Evolutionary conservation across 2,329 filamentous ascomycete genomes (phyloP).

Genomic region (Cordyceps tenuipes): DNA sequence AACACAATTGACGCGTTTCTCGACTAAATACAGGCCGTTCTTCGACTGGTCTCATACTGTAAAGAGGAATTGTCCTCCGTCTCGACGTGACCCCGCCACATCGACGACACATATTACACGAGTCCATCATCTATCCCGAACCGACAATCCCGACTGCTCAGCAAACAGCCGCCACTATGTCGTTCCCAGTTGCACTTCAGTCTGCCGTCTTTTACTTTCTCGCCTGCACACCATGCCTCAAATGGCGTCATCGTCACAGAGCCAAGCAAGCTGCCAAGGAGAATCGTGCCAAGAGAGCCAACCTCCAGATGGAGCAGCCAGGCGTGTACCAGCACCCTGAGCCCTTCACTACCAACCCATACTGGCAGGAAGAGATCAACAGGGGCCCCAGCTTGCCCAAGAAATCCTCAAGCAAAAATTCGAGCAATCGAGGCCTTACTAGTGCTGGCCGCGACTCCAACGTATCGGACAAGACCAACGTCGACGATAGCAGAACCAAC

Average conservation of each 20-base stretch:
- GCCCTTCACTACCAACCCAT: slow-evolving; percentile 78
- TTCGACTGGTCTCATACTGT: background rate
- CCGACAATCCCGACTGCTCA: background rate
- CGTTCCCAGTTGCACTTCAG: slow-evolving; percentile 54
- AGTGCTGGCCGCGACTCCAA: slow-evolving; percentile 49
- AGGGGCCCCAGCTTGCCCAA: slow-evolving; percentile 69
- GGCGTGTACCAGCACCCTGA: slow-evolving; percentile 69
- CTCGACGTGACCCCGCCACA: background rate
- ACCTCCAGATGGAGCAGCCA: slow-evolving; percentile 59
- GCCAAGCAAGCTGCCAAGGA: slow-evolving; percentile 62
- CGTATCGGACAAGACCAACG: slow-evolving; percentile 30
- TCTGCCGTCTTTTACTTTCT: slow-evolving; percentile 72
- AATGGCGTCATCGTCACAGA: slow-evolving; percentile 60
- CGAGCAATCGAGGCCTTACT: slow-evolving; percentile 51
- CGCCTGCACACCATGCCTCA: slow-evolving; percentile 70
- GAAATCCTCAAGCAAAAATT: slow-evolving; percentile 48
- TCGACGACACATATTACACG: background rate
- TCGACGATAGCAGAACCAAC: slow-evolving; percentile 28
- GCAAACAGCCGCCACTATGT: slow-evolving; percentile 26
- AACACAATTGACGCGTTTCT: background rate
- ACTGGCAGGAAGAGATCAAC: slow-evolving; percentile 80
- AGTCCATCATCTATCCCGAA: background rate
- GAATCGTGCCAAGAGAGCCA: slow-evolving; percentile 52
- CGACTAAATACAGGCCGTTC: background rate
- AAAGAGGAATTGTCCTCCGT: background rate